Percentiles rank a stretch among this genome's conserved stretches.
Evolutionary conservation across 2,329 filamentous ascomycete species (phyloP).

Genomic region (Fusarium aywerte): DNA sequence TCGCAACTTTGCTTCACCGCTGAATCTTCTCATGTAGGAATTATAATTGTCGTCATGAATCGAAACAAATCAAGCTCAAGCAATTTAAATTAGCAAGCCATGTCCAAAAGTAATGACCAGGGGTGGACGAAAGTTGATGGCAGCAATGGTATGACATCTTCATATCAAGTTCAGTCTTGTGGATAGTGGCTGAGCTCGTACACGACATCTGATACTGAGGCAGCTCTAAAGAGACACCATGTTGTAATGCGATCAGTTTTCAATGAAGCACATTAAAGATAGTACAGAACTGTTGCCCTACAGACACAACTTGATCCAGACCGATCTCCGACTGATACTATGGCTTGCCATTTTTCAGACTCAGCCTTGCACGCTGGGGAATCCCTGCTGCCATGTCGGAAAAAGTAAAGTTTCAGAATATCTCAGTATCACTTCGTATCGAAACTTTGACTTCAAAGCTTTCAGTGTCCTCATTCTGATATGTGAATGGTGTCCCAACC

Average conservation of each 20-base stretch:
- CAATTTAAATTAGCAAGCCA: background rate
- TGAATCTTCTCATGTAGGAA: constrained; percentile 8
- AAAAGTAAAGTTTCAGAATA: constrained; percentile 32
- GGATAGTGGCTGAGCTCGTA: background rate
- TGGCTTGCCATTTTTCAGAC: constrained; percentile 32
- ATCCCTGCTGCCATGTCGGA: constrained; percentile 35
- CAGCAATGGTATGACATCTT: background rate
- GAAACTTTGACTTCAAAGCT: constrained; percentile 22
- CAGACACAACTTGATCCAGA: constrained; percentile 41
- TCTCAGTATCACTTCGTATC: constrained; percentile 7
- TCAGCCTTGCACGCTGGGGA: constrained; percentile 33
- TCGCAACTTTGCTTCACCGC: constrained; percentile 37
- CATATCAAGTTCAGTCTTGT: background rate
- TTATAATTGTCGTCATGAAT: constrained; percentile 1
- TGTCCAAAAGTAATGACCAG: background rate
- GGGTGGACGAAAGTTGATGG: background rate
- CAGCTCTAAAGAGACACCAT: background rate
- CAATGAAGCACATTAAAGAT: constrained; percentile 22
- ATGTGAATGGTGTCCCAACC: constrained; percentile 16
- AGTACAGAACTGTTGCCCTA: constrained; percentile 6
- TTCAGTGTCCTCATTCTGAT: constrained; percentile 3
- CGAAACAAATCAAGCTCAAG: background rate
- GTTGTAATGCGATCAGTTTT: constrained; percentile 3
- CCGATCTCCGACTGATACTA: constrained; percentile 40
- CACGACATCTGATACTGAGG: background rate